phyloP scores from a whole-genome alignment of 345 rosid genomes.

The Eucalyptus urophylla region DNA sequence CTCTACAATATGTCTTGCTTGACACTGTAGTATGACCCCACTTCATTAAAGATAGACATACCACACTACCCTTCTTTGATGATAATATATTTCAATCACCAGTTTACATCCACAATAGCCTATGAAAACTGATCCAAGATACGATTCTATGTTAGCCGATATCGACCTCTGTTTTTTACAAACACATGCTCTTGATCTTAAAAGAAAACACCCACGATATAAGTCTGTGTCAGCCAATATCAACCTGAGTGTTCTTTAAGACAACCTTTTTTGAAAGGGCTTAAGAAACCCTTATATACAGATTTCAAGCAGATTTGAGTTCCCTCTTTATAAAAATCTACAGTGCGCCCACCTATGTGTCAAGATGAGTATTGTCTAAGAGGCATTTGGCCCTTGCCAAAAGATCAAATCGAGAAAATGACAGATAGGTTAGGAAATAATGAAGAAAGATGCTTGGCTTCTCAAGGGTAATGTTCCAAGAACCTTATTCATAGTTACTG shows the following conservation, averaged over 20 bases:
- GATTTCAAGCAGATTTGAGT: not conserved
- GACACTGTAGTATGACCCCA: slow-evolving; percentile 11
- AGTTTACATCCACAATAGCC: not conserved
- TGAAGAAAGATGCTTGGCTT: slow-evolving; percentile 69
- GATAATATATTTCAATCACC: not conserved
- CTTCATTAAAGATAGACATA: not conserved
- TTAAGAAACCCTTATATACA: not conserved
- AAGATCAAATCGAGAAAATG: slow-evolving; percentile 6
- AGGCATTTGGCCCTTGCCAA: not conserved
- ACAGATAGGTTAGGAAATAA: not conserved
- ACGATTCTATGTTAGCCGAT: not conserved
- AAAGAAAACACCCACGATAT: not conserved
- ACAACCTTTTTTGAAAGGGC: not conserved
- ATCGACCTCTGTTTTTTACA: not conserved
- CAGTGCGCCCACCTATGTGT: not conserved
- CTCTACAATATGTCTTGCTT: slow-evolving; percentile 2
- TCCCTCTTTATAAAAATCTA: not conserved
- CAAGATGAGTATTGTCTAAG: not conserved
- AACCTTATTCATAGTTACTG: slow-evolving; percentile 30
- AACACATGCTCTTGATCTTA: not conserved
- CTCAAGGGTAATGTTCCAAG: slow-evolving; percentile 34
- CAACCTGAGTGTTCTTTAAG: not conserved
- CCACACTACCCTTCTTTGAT: not conserved
- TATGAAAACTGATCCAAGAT: not conserved
- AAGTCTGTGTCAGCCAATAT: not conserved